Evolutionary conservation across 768 basidiomycete genomes (phyloP), one percentile per base, ranked within the genome.

Genomic region (Russula foetens): DNA sequence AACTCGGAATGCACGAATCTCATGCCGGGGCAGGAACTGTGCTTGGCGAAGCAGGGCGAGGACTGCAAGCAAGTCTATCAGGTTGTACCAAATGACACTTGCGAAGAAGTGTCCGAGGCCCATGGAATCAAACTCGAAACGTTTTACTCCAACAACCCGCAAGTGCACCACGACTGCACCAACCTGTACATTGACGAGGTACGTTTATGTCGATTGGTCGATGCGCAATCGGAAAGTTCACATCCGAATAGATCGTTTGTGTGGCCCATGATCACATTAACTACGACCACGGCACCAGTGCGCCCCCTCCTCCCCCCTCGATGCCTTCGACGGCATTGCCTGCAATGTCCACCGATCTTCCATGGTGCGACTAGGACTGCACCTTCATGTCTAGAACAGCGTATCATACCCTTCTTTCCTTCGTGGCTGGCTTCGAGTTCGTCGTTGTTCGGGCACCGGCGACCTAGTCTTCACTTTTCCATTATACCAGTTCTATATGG

Each of bases 111-210:
- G 56, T 58, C 76, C 29, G 19, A 48, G 28, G 64, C 53, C 1
- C 66, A 72, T 66, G 71, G 75, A 38, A 67, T 87, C 71, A 81
- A 84, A 76, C 58, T 66, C 26, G 81, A 81, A 39, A 75, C 83
- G 5, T 75, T 92, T 31, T 75, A 70, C 69, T 17, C 64, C 60
- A 90, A 91, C 81, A 92, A 92, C 81, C 90, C 88, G 21, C 84
- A 90, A 71, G 77, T 91, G 66, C 63, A 81, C 66, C 2, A 82
- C 66, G 74, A 69, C 0, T 87, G 83, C 71, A 72, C 66, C 65
- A 90, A 90, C 75, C 75, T 92, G 70, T 89, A 90, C 72, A 68
- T 86, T 59, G 88, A 84, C 68, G 85, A 90, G 81, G 89, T 90
- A 52, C 57, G 79, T 75, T 19, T 33, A 31, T 33, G 19, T 28